Base-by-base conservation (phyloP, 305 asterid species). In the Solanum hybrid region DNA sequence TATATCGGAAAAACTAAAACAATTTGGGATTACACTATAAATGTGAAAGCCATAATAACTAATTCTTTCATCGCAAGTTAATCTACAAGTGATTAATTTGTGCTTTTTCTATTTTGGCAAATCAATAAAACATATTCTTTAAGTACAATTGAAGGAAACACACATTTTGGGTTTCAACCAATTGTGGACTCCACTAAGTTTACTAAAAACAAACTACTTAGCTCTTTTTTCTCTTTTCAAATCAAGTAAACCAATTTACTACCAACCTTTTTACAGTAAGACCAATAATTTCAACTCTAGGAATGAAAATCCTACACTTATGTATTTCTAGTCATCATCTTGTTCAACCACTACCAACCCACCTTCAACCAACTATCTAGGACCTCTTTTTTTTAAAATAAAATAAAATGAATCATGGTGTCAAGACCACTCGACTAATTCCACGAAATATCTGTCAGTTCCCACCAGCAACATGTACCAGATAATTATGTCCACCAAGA, bases 61-160 rank as follows among this genome's bases (percentile, higher is more conserved):
- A 8, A 27, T 27, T 27, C 87, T 29, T 45, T 15, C 38, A 17
- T 45, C 31, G 87, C 87, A 82, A 42, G 36, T 42, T 27, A 29
- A 17, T 42, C 15, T 45, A 14, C 38, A 15, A 82, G 36, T 82
- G 72, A 82, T 51, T 84, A 84, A 8, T 84, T 84, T 51, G 17
- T 51, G 75, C 7, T 26, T 26, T 7, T 37, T 80, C 81, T 64
- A 56, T 7, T 75, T 64, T 13, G 42, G 72, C 40, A 82, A 82
- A 29, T 82, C 85, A 90, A 27, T 26, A 75, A 84, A 36, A 51
- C 81, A 85, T 34, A 92, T 93, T 89, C 95, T 92, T 91, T 89
- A 91, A 92, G 94, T 94, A 91, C 78, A 86, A 78, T 87, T 75
- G 56, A 92, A 92, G 96, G 86, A 90, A 92, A 91, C 81, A 37